These are phyloP conservation scores for Fusarium nodosum DNA, from an alignment of 2,329 filamentous ascomycete genomes.

Conservation along the genomic window DNA sequence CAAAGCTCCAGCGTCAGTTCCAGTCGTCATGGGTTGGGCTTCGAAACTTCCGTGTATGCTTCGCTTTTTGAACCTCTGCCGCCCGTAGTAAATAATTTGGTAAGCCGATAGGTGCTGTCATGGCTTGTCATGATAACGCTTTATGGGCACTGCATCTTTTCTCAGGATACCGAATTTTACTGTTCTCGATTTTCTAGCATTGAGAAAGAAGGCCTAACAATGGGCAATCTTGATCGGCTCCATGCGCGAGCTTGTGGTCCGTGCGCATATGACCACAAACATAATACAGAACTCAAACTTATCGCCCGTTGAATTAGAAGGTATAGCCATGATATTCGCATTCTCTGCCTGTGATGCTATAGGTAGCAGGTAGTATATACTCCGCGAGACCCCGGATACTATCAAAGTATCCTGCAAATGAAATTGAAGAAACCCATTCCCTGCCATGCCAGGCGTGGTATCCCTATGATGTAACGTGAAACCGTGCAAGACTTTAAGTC, in stretches of 20 bases:
- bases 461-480: constrained; percentile 43
- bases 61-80: neutral
- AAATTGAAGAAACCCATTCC: constrained; percentile 15
- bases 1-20: constrained; percentile 1
- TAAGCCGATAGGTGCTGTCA: neutral
- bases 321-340: neutral
- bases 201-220: neutral
- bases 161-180: neutral
- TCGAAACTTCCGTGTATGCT: neutral
- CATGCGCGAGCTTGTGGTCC: neutral
- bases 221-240: neutral
- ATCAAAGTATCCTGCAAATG: neutral
- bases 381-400: neutral
- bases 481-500: constrained; percentile 29
- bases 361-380: neutral
- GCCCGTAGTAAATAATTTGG: neutral
- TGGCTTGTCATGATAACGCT: constrained; percentile 18
- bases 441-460: constrained; percentile 42
- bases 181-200: neutral
- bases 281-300: neutral
- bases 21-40: neutral
- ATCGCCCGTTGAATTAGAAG: neutral
- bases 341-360: constrained; percentile 3
- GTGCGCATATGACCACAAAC: neutral
- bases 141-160: neutral